Evolutionary conservation across 345 rosid species (phyloP), one percentile per base, ranked within the genome.

Genomic region (Adansonia digitata): DNA sequence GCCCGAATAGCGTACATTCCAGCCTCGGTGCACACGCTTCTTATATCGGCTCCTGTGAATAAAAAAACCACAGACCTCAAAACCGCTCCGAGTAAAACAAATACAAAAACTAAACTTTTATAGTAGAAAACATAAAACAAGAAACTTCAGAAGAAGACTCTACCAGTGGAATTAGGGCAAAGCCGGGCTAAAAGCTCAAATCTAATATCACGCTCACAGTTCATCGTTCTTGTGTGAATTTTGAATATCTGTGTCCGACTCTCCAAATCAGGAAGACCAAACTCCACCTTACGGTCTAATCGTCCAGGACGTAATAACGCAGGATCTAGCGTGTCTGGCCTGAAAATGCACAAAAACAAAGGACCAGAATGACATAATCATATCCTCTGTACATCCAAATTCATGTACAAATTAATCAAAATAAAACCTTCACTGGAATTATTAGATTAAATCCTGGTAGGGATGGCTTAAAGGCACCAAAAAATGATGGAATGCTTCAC

Each of bases 11-110:
- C 97, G 69, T 77, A 92, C 98, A 94, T 91, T 22, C 98, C 98
- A 2, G 98, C 98, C 80, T 94, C 98, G 0, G 98, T 94, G 86
- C 98, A 94, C 12, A 94, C 98, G 67, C 97, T 92, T 78, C 98
- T 82, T 51, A 94, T 94, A 77, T 94, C 97, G 73, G 98, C 97
- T 73, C 98, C 98, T 94, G 85, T 63, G 45, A 57, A 49, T 1
- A 2, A 27, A 2, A 27, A 27, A 40, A 40, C 27, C 24, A 7
- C 9, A 64, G 35, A 52, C 35, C 24, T 34, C 67, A n/a, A n/a
- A 11, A 35, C 10, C 24, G 10, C 24, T 35, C 12, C 12, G 11
- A n/a, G 22, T 34, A 2, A 18, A 18, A 62, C 69, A 39, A 40
- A 31, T 18, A 52, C 24, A 0, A 9, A 4, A 39, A 3, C 9